Evolutionary conservation across 176 grass and related monocot species (phyloP).

Genomic region (Zea luxurians): DNA sequence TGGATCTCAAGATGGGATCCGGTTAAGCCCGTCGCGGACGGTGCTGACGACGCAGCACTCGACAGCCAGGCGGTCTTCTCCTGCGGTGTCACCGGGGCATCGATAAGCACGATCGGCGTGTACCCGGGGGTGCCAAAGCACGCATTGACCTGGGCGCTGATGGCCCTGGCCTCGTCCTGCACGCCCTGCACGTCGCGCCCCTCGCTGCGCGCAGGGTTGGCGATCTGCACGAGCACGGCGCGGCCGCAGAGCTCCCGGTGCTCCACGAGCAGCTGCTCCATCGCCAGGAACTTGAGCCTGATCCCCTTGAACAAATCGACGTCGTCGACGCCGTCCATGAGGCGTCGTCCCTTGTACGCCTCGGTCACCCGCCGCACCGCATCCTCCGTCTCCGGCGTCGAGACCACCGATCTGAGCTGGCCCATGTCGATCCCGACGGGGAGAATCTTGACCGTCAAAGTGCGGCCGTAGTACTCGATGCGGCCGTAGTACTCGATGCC

Average conservation of each 20-base stretch:
- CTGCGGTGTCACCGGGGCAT: too few relatives aligned
- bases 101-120: too few relatives aligned
- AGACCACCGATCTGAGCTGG: slow-evolving; percentile 70
- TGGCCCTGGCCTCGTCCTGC: too few relatives aligned
- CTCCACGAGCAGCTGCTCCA: slow-evolving; percentile 80
- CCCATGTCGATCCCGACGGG: slow-evolving; percentile 87
- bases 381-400: slow-evolving; percentile 57
- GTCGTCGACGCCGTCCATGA: slow-evolving; percentile 72
- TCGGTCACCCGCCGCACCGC: slow-evolving; percentile 48
- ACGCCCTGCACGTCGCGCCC: slow-evolving; percentile 74
- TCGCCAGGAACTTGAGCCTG: slow-evolving; percentile 86
- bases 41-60: too few relatives aligned
- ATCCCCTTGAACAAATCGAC: slow-evolving; percentile 95
- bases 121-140: too few relatives aligned
- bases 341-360: slow-evolving; percentile 56
- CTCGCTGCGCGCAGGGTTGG: slow-evolving; percentile 81
- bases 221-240: slow-evolving; percentile 80
- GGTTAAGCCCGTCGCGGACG: too few relatives aligned
- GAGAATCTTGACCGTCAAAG: slow-evolving; percentile 85
- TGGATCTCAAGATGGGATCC: too few relatives aligned
- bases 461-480: slow-evolving; percentile 94
- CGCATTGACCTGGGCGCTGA: too few relatives aligned
- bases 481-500: slow-evolving; percentile 95
- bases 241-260: slow-evolving; percentile 57
- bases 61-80: too few relatives aligned